Base-by-base conservation (phyloP, 2,329 filamentous ascomycete genomes). In the Helminthosporium solani region DNA sequence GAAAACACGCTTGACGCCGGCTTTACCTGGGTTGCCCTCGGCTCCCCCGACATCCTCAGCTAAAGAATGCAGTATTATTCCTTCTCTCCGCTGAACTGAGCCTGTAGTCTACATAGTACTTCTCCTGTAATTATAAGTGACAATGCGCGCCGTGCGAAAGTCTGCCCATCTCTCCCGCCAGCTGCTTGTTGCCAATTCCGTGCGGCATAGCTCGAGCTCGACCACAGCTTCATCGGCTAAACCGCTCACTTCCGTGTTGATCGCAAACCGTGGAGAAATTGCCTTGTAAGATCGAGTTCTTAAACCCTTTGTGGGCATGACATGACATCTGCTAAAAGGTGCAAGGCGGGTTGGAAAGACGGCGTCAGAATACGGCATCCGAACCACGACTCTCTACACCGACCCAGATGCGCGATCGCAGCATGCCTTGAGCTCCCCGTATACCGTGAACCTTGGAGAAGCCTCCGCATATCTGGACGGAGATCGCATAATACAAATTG, bases 241-340 rank as follows among this genome's bases (percentile, higher is more conserved):
- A 42, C 60, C 76, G n/a, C 61, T 81, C 41, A 84, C 83, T 44
- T 95, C 90, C 7, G 87, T 97, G 33, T 80, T 99, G 19, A 97
- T 99, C 67, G 94, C 94, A 43, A 99, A 99, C 70, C 86, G 94
- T 59, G 94, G 94, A 60, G 94, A 99, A 73, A 99, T 99, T 60
- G 94, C 94, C 40, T 79, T 99, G 67, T 81, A 68, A 54, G 74
- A 21, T 19, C 8, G 4, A 28, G n/a, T 27, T 25, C 3, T 31
- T n/a, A 21, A 18, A n/a, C 7, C n/a, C n/a, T n/a, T n/a, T n/a
- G n/a, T n/a, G n/a, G n/a, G n/a, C n/a, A 16, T 20, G 14, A 3
- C 18, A 21, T 20, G 18, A 19, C 8, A 28, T 34, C 7, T 20
- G 20, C 53, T 58, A 38, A 58, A 4, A 31, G 8, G 6, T 16